Evolutionary conservation across 2,329 filamentous ascomycete genomes (phyloP).

Genomic region (Endoconidiophora laricicola): DNA sequence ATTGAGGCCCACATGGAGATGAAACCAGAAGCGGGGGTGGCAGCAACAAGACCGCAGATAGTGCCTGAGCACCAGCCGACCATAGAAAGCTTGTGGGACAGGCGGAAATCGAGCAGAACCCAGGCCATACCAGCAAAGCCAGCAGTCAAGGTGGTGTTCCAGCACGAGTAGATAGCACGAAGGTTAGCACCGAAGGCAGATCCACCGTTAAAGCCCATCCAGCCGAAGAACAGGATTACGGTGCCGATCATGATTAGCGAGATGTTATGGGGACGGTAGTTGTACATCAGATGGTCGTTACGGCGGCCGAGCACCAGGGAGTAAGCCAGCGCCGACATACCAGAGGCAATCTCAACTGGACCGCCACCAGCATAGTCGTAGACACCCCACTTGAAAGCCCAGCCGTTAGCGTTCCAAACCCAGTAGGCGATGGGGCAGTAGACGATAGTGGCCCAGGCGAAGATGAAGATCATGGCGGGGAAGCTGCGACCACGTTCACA

Average conservation of each 20-base stretch:
- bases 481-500: conserved; percentile 87
- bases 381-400: conserved; percentile 80
- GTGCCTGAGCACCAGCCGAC: conserved; percentile 58
- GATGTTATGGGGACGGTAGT: conserved; percentile 98
- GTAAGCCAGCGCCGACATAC: conserved; percentile 84
- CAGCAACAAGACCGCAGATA: conserved; percentile 54
- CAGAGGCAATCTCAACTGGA: conserved; percentile 92
- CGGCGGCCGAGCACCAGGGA: conserved; percentile 89
- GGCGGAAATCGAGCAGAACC: conserved; percentile 88
- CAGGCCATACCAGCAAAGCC: conserved; percentile 86
- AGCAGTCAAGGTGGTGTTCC: conserved; percentile 90
- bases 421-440: conserved; percentile 96
- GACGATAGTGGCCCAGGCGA: conserved; percentile 91
- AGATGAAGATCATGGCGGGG: conserved; percentile 87
- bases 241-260: conserved; percentile 93
- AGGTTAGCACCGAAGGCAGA: conserved; percentile 89
- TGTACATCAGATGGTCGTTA: conserved; percentile 99
- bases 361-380: conserved; percentile 93
- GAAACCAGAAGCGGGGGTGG: conserved; percentile 52
- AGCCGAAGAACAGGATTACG: conserved; percentile 93
- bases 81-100: conserved; percentile 84
- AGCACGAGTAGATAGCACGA: conserved; percentile 88
- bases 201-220: conserved; percentile 97
- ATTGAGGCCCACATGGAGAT: conserved; percentile 52
- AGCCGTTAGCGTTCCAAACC: conserved; percentile 91